Evolutionary conservation across 495 filamentous ascomycete species (phyloP).

Genomic region (Monascus purpureus): DNA sequence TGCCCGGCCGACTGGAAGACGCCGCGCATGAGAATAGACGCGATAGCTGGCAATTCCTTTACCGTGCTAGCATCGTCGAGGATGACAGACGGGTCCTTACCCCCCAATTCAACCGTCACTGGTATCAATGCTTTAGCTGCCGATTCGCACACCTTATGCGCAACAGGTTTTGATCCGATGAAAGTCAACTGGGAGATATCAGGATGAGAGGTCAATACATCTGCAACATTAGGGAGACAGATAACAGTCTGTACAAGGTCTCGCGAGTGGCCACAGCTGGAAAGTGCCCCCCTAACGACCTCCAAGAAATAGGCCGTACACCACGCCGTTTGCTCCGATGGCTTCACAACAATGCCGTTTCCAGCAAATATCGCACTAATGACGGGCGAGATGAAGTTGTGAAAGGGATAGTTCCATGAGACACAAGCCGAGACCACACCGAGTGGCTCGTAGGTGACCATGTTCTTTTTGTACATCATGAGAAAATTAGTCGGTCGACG

Average conservation of each 20-base stretch:
- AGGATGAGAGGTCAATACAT: conserved; percentile 74
- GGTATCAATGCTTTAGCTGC: conserved; percentile 76
- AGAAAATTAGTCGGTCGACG: conserved; percentile 70
- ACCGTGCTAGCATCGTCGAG: conserved; percentile 55
- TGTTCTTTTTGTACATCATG: conserved; percentile 92
- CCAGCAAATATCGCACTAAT: conserved; percentile 89
- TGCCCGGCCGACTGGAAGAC: conserved; percentile 95
- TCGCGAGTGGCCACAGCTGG: conserved; percentile 71
- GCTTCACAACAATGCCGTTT: conserved; percentile 83
- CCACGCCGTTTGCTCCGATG: conserved; percentile 89
- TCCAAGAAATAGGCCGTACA: conserved; percentile 65
- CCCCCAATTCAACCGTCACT: conserved; percentile 77
- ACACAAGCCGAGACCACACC: conserved; percentile 87
- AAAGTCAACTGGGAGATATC: conserved; percentile 88
- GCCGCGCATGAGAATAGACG: conserved; percentile 74
- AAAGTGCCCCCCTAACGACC: conserved; percentile 63
- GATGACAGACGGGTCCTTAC: conserved; percentile 89
- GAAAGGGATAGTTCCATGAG: conserved; percentile 95
- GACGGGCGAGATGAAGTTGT: conserved; percentile 85
- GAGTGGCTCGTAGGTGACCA: conserved; percentile 80
- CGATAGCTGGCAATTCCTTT: conserved; percentile 51
- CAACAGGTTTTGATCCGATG: conserved; percentile 81
- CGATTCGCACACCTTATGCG: conserved; percentile 72
- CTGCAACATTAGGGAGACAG: conserved; percentile 75
- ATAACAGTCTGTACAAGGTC: conserved; percentile 70